Percentiles rank a stretch among this genome's conserved stretches.
Evolutionary conservation across 163 green algal species (phyloP).

Genomic region (Scenedesmus sp.): DNA sequence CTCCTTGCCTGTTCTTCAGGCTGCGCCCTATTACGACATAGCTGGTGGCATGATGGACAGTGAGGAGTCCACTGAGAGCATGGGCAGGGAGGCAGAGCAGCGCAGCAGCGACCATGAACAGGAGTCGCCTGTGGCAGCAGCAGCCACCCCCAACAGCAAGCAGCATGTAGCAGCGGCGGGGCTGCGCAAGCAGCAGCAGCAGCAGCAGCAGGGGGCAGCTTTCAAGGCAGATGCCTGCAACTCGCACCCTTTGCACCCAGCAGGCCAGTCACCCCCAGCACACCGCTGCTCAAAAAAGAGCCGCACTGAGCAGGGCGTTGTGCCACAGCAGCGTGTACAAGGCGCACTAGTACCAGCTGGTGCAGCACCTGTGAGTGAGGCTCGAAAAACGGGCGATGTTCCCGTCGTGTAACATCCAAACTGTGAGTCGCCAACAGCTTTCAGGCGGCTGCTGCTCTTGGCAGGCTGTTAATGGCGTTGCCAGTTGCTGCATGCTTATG

Average conservation of each 20-base stretch:
- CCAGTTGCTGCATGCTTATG: too few relatives aligned
- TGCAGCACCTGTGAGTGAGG: too few relatives aligned
- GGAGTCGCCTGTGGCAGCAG: not conserved
- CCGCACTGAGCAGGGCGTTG: not conserved
- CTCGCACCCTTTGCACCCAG: not conserved
- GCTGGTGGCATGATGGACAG: not conserved
- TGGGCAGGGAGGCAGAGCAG: not conserved
- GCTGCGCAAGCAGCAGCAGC: not conserved
- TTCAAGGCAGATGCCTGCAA: not conserved
- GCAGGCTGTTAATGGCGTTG: too few relatives aligned
- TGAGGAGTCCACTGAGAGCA: conserved; percentile 6
- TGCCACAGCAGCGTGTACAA: not conserved
- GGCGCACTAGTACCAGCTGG: too few relatives aligned
- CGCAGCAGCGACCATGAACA: not conserved
- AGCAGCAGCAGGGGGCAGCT: not conserved
- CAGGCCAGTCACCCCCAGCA: not conserved
- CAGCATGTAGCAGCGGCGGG: not conserved
- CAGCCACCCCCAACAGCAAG: not conserved
- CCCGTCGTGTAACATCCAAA: too few relatives aligned
- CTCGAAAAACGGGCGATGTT: too few relatives aligned
- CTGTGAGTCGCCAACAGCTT: too few relatives aligned
- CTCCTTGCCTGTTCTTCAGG: not conserved
- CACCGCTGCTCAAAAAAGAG: not conserved
- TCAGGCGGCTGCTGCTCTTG: too few relatives aligned
- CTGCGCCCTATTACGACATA: conserved; percentile 2